Percentiles rank a stretch among this genome's conserved stretches.
These are phyloP conservation scores for Syzygium syzygioides DNA, from an alignment of 441 rosid genomes.

Conservation along the genomic window DNA sequence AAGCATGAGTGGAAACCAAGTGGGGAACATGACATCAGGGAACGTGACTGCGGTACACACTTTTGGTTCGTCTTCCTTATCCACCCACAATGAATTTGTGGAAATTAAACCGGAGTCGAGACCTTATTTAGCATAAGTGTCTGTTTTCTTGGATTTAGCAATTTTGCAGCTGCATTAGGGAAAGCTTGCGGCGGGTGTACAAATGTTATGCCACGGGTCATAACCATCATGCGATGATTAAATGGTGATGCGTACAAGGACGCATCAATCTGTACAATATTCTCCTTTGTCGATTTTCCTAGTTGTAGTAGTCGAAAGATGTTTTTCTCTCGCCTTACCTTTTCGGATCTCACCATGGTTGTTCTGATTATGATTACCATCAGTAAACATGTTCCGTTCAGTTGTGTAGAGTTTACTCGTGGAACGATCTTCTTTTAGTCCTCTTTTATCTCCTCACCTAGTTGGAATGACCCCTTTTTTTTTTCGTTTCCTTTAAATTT, in stretches of 20 bases:
- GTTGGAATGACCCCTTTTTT: neutral
- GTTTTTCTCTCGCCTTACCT: neutral
- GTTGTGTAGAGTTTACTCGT: neutral
- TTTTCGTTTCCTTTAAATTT: neutral
- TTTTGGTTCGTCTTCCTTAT: conserved; percentile 15
- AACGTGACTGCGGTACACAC: conserved; percentile 5
- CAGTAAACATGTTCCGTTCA: neutral
- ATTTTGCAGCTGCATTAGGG: neutral
- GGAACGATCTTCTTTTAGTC: neutral
- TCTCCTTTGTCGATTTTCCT: neutral
- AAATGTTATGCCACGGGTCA: neutral
- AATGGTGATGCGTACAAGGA: neutral
- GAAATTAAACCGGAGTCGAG: conserved; percentile 4
- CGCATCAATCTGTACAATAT: neutral
- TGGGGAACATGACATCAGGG: conserved; percentile 13
- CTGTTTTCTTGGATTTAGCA: neutral
- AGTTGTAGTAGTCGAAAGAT: neutral
- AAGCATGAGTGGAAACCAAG: conserved; percentile 19
- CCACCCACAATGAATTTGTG: neutral
- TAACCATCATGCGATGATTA: neutral
- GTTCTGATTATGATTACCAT: neutral
- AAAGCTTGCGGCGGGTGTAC: neutral
- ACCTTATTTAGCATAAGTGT: neutral
- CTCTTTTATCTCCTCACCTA: neutral
- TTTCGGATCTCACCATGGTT: neutral